phyloP scores from a whole-genome alignment of 352 stramenopile genomes.

The Phytophthora cactorum region DNA sequence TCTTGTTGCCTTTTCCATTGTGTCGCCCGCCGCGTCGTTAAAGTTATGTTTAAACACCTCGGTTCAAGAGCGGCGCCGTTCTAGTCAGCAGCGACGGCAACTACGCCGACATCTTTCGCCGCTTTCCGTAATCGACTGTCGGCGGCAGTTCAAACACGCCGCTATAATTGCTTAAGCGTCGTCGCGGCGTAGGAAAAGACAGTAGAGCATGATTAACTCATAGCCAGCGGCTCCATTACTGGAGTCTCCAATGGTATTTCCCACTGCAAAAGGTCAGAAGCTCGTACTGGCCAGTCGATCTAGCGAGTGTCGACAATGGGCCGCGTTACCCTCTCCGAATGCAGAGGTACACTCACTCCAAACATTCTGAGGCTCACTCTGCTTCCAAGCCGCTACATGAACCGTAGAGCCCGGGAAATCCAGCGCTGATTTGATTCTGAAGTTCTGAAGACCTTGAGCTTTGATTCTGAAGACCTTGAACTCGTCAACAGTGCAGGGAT shows the following conservation, averaged over 20 bases:
- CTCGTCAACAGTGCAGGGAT: constrained; percentile 10
- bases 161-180: not conserved
- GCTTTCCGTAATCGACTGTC: constrained; percentile 12
- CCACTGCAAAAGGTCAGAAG: not conserved
- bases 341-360: not conserved
- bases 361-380: not conserved
- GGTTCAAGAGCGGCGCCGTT: not conserved
- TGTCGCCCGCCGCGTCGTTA: constrained; percentile 9
- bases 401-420: not conserved
- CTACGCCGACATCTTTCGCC: constrained; percentile 3
- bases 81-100: constrained; percentile 7
- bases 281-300: not conserved
- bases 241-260: not conserved
- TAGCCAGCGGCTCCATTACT: too few species aligned
- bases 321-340: not conserved
- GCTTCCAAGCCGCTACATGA: too few species aligned
- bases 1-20: constrained; percentile 27
- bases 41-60: constrained; percentile 18
- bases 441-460: constrained; percentile 1
- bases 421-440: constrained; percentile 3
- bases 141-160: not conserved
- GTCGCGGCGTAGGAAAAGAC: not conserved
- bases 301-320: not conserved
- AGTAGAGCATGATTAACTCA: not conserved
- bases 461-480: constrained; percentile 8